These are phyloP conservation scores for Citrus trifoliata DNA, from an alignment of 345 rosid species.

Conservation along the genomic window DNA sequence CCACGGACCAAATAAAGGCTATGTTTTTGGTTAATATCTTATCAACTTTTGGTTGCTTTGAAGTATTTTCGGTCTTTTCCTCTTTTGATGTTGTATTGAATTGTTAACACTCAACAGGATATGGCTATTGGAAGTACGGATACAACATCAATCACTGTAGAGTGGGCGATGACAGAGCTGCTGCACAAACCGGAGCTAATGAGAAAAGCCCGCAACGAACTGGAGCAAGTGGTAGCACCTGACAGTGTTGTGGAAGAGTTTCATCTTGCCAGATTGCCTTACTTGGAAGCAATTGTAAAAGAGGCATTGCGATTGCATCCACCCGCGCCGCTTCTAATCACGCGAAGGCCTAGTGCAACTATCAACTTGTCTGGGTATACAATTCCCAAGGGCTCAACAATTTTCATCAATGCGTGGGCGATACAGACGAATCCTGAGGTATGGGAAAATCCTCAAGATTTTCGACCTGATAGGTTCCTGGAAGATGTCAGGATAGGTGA, in stretches of 20 bases:
- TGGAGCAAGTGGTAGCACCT: background rate
- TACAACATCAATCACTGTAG: background rate
- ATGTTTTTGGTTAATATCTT: conserved; percentile 1
- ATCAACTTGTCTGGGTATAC: conserved; percentile 1
- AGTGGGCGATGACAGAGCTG: conserved; percentile 27
- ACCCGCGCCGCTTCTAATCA: background rate
- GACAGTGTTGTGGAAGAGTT: conserved; percentile 17
- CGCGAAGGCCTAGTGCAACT: background rate
- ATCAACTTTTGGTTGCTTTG: background rate
- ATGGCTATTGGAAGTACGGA: background rate
- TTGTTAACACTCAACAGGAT: conserved; percentile 5
- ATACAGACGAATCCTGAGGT: conserved; percentile 12
- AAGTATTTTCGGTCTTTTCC: too few relatives aligned
- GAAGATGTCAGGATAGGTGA: background rate
- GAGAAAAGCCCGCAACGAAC: conserved; percentile 2
- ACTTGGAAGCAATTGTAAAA: conserved; percentile 7
- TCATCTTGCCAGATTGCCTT: background rate
- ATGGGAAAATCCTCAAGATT: conserved; percentile 8
- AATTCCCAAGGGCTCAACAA: conserved; percentile 12
- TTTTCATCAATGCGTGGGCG: conserved; percentile 4
- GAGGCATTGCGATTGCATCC: conserved; percentile 15
- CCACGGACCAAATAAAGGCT: conserved; percentile 9
- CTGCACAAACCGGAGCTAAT: background rate
- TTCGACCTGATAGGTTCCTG: conserved; percentile 19
- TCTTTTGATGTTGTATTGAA: background rate